Percentiles rank a stretch among this genome's conserved stretches.
These are phyloP conservation scores for Kwoniella mangroviensis DNA, from an alignment of 768 basidiomycete species.

Conservation along the genomic window DNA sequence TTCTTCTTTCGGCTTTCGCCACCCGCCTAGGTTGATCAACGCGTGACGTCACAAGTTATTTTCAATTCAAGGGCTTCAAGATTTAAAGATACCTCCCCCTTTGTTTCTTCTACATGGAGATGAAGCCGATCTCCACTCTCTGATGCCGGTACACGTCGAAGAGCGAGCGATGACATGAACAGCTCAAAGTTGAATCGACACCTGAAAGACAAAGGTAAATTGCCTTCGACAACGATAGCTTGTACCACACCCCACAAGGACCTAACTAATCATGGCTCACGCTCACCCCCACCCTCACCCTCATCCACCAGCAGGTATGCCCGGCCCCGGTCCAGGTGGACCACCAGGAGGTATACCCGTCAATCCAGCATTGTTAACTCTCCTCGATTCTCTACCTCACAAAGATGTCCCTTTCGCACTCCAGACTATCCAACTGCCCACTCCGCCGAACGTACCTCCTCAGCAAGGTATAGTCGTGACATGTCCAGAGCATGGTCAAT, in stretches of 20 bases:
- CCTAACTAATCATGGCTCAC: constrained; percentile 11
- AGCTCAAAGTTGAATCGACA: no score
- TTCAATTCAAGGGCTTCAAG: no score
- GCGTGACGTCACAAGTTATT: constrained; percentile 7
- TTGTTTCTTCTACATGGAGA: not conserved
- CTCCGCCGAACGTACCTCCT: constrained; percentile 41
- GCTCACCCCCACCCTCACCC: constrained; percentile 24
- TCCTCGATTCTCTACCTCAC: constrained; percentile 52
- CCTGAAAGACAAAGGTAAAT: no score
- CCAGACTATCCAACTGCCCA: constrained; percentile 31
- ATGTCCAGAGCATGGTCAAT: constrained; percentile 71
- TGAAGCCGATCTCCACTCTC: not conserved
- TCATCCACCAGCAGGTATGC: constrained; percentile 10
- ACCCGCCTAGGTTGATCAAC: not conserved
- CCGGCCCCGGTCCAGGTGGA: constrained; percentile 1
- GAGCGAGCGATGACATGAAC: constrained; percentile 4
- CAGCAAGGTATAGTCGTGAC: constrained; percentile 61
- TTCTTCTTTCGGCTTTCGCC: not conserved
- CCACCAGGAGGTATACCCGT: constrained; percentile 33
- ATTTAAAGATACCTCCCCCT: not conserved
- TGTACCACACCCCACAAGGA: not conserved
- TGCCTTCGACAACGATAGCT: constrained; percentile 1
- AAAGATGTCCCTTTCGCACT: constrained; percentile 40
- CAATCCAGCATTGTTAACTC: constrained; percentile 44
- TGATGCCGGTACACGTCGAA: not conserved